Evolutionary conservation across 805 yeast species (phyloP).

Genomic region (Torulaspora quercuum): DNA sequence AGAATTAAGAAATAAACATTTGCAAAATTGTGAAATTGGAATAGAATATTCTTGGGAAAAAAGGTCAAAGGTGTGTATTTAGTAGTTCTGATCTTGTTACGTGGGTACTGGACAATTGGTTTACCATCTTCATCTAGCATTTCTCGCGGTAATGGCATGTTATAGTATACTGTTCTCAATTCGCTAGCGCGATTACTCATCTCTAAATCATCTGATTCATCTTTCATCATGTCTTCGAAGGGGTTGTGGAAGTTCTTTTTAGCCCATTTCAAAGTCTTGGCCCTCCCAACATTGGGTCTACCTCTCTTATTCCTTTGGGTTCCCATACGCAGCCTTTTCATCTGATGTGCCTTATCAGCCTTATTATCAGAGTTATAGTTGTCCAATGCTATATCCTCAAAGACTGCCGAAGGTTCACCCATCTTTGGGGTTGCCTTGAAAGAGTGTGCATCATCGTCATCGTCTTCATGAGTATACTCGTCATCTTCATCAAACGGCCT

Average conservation of each 20-base stretch:
- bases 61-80: slow-evolving; percentile 90
- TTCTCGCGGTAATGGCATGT: slow-evolving; percentile 56
- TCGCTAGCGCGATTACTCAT: slow-evolving; percentile 40
- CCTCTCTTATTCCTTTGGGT: slow-evolving; percentile 78
- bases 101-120: slow-evolving; percentile 60
- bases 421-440: slow-evolving; percentile 31
- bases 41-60: slow-evolving; percentile 74
- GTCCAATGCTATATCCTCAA: slow-evolving; percentile 29
- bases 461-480: slow-evolving; percentile 13
- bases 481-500: slow-evolving; percentile 14
- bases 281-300: slow-evolving; percentile 55
- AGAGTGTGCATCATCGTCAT: slow-evolving; percentile 26
- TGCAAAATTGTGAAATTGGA: slow-evolving; percentile 86
- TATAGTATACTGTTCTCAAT: slow-evolving; percentile 54
- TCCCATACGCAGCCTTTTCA: slow-evolving; percentile 86
- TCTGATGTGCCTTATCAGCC: slow-evolving; percentile 27
- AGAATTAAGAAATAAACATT: slow-evolving; percentile 79
- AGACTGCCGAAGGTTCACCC: slow-evolving; percentile 21
- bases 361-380: slow-evolving; percentile 16
- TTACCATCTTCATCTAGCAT: slow-evolving; percentile 57
- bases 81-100: slow-evolving; percentile 92
- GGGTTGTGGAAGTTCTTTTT: slow-evolving; percentile 37
- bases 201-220: slow-evolving; percentile 36
- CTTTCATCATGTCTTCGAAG: slow-evolving; percentile 29
- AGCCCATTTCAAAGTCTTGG: slow-evolving; percentile 57